Base-by-base conservation (phyloP, 345 rosid genomes). In the Fremontodendron californicum region DNA sequence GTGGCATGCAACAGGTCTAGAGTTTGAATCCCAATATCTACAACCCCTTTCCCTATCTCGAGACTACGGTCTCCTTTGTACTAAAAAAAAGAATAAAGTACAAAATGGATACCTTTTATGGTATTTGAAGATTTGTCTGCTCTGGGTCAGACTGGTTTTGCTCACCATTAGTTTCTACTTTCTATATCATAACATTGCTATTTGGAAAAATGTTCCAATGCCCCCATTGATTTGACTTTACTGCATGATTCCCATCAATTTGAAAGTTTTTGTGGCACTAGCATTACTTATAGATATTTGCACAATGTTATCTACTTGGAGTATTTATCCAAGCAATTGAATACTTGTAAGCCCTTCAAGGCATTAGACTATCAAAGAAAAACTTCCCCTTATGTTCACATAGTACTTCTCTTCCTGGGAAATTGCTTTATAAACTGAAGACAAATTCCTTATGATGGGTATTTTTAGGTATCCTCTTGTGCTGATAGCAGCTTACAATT, bases 391-490 rank as follows among this genome's bases (percentile, higher is more conserved):
- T 39, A 39, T 6, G 40, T 51, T 4, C 0, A 9, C 29, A 3
- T 4, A 52, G 57, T 51, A 21, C 9, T 45, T 2, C 12, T 55
- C 21, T 5, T 51, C n/a, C n/a, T n/a, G n/a, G n/a, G n/a, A n/a
- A 25, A 23, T 58, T 25, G 33, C 63, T 10, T 9, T 0, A 0
- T 10, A 58, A 60, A 11, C 8, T 4, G 3, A 6, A 4, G 23
- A 18, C n/a, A n/a, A n/a, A n/a, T n/a, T 46, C 68, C 15, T 9
- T 2, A 18, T 45, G 46, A 37, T 11, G 68, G 29, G 2, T 16
- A 18, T 70, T 5, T 81, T 71, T 75, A 91, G 96, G 93, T 95
- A 93, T 60, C 75, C 88, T 0, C 90, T 95, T 39, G 94, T 93
- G 67, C 80, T 95, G 33, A 37, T 92, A 9, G 91, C 97, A 0